These are phyloP conservation scores for Xylaria venustula DNA, from an alignment of 495 filamentous ascomycete genomes.

Conservation along the genomic window DNA sequence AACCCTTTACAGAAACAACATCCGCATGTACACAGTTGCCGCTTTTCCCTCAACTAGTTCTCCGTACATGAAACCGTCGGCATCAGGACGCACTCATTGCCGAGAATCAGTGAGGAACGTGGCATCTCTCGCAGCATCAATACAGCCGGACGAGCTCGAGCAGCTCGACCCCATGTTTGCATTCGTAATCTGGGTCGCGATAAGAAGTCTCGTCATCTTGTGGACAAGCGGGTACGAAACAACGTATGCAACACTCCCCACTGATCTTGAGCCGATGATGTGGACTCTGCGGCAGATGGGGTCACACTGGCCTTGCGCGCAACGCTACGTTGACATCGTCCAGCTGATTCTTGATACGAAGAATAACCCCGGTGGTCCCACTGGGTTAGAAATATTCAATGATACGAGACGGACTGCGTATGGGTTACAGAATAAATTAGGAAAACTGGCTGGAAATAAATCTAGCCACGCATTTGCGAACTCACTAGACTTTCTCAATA, in stretches of 20 bases:
- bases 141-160: background rate
- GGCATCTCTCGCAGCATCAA: background rate
- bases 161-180: background rate
- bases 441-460: background rate
- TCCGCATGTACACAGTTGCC: background rate
- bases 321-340: background rate
- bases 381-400: background rate
- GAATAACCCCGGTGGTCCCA: background rate
- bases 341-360: slow-evolving; percentile 2
- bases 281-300: background rate
- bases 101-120: background rate
- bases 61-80: background rate
- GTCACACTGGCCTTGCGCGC: background rate
- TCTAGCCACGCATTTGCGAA: background rate
- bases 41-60: background rate
- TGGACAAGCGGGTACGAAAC: slow-evolving; percentile 1
- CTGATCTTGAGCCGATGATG: background rate
- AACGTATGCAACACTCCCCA: background rate
- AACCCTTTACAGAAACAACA: background rate
- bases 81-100: background rate
- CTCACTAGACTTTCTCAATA: background rate
- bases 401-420: background rate
- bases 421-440: background rate
- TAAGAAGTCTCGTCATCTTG: background rate
- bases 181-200: background rate